Conservation (phyloP, 768 basidiomycete genomes). For the Suillus subaureus region DNA sequence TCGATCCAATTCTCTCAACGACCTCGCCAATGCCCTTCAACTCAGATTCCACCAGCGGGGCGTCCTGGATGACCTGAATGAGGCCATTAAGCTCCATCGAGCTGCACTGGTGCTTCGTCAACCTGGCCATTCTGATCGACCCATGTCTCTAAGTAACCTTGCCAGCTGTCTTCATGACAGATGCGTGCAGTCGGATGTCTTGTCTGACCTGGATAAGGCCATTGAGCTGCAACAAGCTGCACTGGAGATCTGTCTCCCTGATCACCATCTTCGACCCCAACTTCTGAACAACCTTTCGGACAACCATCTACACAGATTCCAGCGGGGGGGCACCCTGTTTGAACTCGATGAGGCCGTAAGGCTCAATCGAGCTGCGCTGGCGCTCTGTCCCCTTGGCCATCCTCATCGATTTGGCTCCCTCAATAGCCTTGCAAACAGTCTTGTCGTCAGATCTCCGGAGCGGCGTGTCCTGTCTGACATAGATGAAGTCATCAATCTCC, state of each 20-base stretch:
- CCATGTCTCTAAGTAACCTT: constrained; percentile 16
- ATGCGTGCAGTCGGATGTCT: constrained; percentile 10
- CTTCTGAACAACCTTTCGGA: constrained; percentile 17
- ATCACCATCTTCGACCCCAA: constrained; percentile 13
- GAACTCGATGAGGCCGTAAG: constrained; percentile 23
- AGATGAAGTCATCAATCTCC: constrained; percentile 27
- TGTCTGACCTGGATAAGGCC: constrained; percentile 15
- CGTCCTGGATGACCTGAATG: not conserved
- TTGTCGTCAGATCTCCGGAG: constrained; percentile 19
- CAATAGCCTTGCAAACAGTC: constrained; percentile 16
- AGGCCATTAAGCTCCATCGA: constrained; percentile 3
- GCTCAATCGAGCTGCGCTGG: constrained; percentile 18
- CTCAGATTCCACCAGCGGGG: not conserved
- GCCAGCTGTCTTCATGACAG: constrained; percentile 12
- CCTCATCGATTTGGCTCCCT: constrained; percentile 18
- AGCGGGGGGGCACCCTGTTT: constrained; percentile 5
- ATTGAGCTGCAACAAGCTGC: constrained; percentile 6
- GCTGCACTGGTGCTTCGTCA: constrained; percentile 7
- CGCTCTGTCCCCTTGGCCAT: constrained; percentile 23
- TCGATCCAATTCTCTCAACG: not conserved
- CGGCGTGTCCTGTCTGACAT: constrained; percentile 23
- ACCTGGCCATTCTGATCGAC: constrained; percentile 16
- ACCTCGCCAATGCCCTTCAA: not conserved
- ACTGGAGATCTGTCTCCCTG: constrained; percentile 9
- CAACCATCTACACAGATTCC: constrained; percentile 13